Percentiles rank a stretch among this genome's conserved stretches.
Conservation (phyloP, 2,329 filamentous ascomycete genomes). For the Phialophora tarda region DNA sequence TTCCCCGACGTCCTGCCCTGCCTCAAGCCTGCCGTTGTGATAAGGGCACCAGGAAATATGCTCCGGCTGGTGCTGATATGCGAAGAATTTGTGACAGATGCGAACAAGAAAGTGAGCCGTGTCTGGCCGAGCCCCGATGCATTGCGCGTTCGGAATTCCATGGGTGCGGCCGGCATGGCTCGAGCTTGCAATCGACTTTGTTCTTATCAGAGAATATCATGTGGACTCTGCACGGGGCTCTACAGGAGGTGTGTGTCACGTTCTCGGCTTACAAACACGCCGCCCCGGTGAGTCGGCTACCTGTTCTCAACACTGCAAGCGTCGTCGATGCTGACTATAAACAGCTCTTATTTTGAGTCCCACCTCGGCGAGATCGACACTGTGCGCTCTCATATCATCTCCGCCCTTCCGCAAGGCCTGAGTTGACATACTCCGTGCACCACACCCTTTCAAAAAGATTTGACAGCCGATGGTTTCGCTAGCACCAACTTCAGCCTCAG, state of each 20-base stretch:
- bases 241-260: not conserved
- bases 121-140: not conserved
- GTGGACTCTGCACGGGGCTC: not conserved
- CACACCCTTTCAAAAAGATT: constrained; percentile 1
- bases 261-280: not conserved
- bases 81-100: not conserved
- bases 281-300: not conserved
- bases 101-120: not conserved
- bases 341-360: not conserved
- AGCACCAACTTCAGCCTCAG: not conserved
- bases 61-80: not conserved
- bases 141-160: not conserved
- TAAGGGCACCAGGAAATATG: not conserved
- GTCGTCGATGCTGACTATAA: not conserved
- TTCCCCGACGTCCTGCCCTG: not conserved
- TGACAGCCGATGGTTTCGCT: not conserved
- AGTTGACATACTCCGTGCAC: not conserved
- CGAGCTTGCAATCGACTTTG: not conserved
- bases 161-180: not conserved
- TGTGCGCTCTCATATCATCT: not conserved
- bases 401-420: not conserved
- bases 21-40: not conserved
- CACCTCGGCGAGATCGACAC: not conserved
- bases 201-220: not conserved
- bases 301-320: not conserved